Base-by-base conservation (phyloP, 2,329 filamentous ascomycete genomes). In the Raffaelea ambrosiae region DNA sequence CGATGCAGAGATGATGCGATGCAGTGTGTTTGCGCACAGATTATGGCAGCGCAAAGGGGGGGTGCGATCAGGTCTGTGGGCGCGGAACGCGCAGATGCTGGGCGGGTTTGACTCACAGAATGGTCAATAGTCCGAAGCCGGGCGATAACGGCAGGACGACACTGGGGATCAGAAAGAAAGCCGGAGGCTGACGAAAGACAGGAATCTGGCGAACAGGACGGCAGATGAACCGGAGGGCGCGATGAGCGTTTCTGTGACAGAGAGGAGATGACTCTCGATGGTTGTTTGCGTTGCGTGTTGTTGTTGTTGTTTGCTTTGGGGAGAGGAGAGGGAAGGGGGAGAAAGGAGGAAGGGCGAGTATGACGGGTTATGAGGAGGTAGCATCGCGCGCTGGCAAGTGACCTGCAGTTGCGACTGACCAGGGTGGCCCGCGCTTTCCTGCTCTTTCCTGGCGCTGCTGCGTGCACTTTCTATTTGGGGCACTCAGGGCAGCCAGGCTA, bases 231-330 rank as follows among this genome's bases (percentile, higher is more conserved):
- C 77, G 74, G 65, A 9, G 13, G 40, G 31, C 67, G 74, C 70
- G 74, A 78, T 67, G 65, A 73, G 73, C 74, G 67, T 7, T 70
- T 73, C 76, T 76, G 76, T 76, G 76, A 79, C 75, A 71, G 18
- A 52, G 7, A 13, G 68, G 66, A 70, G 70, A 68, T 66, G 63
- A 75, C 70, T 76, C 74, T 76, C 67, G 65, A 65, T 70, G 61
- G 61, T 63, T 63, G 61, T 63, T 62, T 61, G 61, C 26, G 26
- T 59, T 63, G 59, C 58, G 56, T 52, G 61, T 61, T 60, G 61
- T 66, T 68, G 58, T 65, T 66, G 64, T 69, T 73, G 73, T 67
- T 71, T 74, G 68, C 63, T 70, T 70, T 67, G 62, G 57, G 57
- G 62, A 61, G 59, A 61, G 54, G 59, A 60, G 57, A 54, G 55